Evolutionary conservation across 1,139 yeast genomes (phyloP), one percentile per base, ranked within the genome.

Genomic region (Zygoascus meyerae): DNA sequence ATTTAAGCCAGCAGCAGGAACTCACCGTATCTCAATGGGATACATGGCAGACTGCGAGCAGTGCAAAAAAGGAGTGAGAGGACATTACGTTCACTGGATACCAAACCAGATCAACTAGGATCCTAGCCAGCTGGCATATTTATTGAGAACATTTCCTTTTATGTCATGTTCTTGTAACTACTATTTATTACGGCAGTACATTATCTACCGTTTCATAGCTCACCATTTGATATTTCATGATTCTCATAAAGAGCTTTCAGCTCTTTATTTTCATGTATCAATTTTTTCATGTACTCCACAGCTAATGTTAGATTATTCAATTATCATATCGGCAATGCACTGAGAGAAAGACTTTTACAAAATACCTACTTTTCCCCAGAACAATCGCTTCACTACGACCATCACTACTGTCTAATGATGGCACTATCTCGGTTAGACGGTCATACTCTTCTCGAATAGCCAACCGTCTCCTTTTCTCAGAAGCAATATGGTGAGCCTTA

Each of bases 401-500:
- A 48, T 70, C 72, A 17, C 59, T 49, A 29, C 56, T 48, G 31
- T 64, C 64, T 28, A 74, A 57, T 10, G 61, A 70, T 0, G 78
- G 78, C 2, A 73, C 73, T 1, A 71, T 50, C 1, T 60, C 62
- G 0, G 73, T 66, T n/a, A 74, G 58, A 46, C 60, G 62, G 44
- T 65, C 70, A 47, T 72, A 74, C 1, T 73, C 75, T 16, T 67
- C 71, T 8, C 77, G 62, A 29, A 74, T 74, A 3, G 77, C 77
- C 48, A 68, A 69, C 14, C 78, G 62, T 30, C 78, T 64, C 52
- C 71, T 72, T 52, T 74, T 72, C 51, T 74, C 78, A 0, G 77
- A 71, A n/a, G 73, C 74, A 12, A 73, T 72, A 51, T 73, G 78
- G 48, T 70, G 71, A 34, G 66, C 70, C 62, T 69, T 54, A 9